A percentile compares a stretch with the other conserved stretches of the same genome.
phyloP scores from a whole-genome alignment of 371 early-diverging fungal species.

The Parasitella parasitica region DNA sequence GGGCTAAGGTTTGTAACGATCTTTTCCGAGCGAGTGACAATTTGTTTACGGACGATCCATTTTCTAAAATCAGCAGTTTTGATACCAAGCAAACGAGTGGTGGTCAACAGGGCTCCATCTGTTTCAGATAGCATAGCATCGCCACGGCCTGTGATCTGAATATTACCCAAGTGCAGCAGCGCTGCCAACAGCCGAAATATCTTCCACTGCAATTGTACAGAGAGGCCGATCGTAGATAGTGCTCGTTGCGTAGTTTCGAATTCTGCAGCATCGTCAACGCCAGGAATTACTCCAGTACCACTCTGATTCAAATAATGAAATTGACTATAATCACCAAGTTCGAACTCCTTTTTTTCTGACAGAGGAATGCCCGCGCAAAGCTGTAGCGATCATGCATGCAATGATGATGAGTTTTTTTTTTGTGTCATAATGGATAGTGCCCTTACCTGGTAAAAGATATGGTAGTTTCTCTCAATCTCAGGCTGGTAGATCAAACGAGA shows the following conservation, averaged over 20 bases:
- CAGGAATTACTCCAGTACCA: constrained; percentile 72
- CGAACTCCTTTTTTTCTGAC: constrained; percentile 80
- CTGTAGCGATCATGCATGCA: not conserved
- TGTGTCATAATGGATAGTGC: not conserved
- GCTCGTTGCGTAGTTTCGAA: constrained; percentile 87
- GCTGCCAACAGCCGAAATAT: constrained; percentile 89
- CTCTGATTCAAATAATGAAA: constrained; percentile 90
- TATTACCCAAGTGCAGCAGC: constrained; percentile 90
- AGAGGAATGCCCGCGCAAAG: constrained; percentile 83
- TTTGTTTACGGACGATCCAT: constrained; percentile 92
- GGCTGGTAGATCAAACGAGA: constrained; percentile 97
- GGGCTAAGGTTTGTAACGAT: constrained; percentile 79
- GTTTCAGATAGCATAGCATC: constrained; percentile 73
- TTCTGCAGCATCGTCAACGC: constrained; percentile 90
- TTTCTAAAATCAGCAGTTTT: constrained; percentile 77
- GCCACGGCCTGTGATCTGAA: constrained; percentile 74
- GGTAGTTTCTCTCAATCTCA: constrained; percentile 94
- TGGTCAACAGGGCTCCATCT: constrained; percentile 70
- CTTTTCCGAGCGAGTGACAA: constrained; percentile 84
- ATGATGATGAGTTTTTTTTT: no score
- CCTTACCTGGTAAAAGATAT: constrained; percentile 94
- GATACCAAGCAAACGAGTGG: constrained; percentile 72
- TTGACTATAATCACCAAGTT: constrained; percentile 65
- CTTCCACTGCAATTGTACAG: constrained; percentile 82
- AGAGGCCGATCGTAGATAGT: constrained; percentile 84